Percentiles rank a stretch among this genome's conserved stretches.
phyloP scores from a whole-genome alignment of 441 rosid species.

The Omphalea diandra region DNA sequence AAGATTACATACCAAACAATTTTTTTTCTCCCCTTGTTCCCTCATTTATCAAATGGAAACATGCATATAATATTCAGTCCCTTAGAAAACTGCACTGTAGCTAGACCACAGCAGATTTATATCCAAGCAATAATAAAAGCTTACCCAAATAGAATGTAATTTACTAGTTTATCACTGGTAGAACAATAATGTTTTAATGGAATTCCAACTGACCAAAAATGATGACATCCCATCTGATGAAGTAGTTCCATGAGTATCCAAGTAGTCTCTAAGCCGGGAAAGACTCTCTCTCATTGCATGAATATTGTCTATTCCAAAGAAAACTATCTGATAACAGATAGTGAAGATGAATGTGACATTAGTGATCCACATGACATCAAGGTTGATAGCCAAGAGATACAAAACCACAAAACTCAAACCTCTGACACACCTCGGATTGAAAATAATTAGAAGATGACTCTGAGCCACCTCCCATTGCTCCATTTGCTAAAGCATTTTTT shows the following conservation, averaged over 20 bases:
- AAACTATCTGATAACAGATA: conserved; percentile 63
- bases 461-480: conserved; percentile 99
- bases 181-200: neutral
- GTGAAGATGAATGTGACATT: conserved; percentile 11
- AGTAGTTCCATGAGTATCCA: conserved; percentile 95
- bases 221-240: conserved; percentile 99
- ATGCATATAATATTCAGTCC: neutral
- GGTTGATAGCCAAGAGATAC: conserved; percentile 31
- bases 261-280: conserved; percentile 91
- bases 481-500: conserved; percentile 99
- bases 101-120: neutral
- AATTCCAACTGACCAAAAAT: conserved; percentile 69
- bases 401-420: conserved; percentile 29
- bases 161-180: neutral
- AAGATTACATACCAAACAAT: too few relatives aligned
- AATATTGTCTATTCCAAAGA: conserved; percentile 98
- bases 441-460: conserved; percentile 94
- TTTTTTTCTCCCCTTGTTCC: neutral
- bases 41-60: neutral
- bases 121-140: neutral
- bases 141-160: neutral
- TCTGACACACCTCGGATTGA: conserved; percentile 81
- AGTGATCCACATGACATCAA: conserved; percentile 18
- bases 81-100: neutral
- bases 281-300: conserved; percentile 99